Conservation (phyloP, 1,284 basidiomycete genomes). For the Papiliotrema fonsecae region DNA sequence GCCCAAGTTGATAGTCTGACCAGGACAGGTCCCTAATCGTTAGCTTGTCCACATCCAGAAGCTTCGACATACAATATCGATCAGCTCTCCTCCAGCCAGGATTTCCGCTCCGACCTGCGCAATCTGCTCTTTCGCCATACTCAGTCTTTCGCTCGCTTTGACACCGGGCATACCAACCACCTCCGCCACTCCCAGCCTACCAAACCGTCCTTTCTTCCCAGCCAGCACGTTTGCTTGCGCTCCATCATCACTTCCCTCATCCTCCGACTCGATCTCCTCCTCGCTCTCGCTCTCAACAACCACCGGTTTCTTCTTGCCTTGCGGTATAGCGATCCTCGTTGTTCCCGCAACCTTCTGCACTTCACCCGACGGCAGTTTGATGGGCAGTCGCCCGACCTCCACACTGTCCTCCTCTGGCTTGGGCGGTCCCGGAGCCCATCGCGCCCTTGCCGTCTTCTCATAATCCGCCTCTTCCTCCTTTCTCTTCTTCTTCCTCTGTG, state of each 20-base stretch:
- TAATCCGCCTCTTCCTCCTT: slow-evolving; percentile 42
- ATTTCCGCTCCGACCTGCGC: slow-evolving; percentile 85
- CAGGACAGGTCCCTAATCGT: slow-evolving; percentile 68
- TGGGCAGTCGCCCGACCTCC: slow-evolving; percentile 67
- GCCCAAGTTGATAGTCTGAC: slow-evolving; percentile 82
- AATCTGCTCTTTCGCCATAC: slow-evolving; percentile 82
- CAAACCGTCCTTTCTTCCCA: slow-evolving; percentile 56
- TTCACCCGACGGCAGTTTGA: slow-evolving; percentile 74
- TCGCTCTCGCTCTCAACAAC: slow-evolving; percentile 49
- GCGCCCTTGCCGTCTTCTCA: slow-evolving; percentile 27
- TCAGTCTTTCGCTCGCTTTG: slow-evolving; percentile 65
- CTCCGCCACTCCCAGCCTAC: slow-evolving; percentile 71
- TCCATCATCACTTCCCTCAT: slow-evolving; percentile 51
- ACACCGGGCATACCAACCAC: slow-evolving; percentile 55
- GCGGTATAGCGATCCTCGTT: slow-evolving; percentile 49
- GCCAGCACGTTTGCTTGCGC: slow-evolving; percentile 43
- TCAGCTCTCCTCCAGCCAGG: slow-evolving; percentile 59
- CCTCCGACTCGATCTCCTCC: slow-evolving; percentile 49
- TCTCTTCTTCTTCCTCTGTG: slow-evolving; percentile 24
- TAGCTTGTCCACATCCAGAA: slow-evolving; percentile 49
- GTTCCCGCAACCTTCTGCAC: slow-evolving; percentile 53
- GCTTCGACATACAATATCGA: slow-evolving; percentile 49
- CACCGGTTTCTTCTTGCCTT: slow-evolving; percentile 29
- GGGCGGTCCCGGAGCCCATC: slow-evolving; percentile 19
- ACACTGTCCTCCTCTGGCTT: slow-evolving; percentile 24